Base-by-base conservation (phyloP, 2,329 filamentous ascomycete genomes). In the Beauveria rudraprayagi region DNA sequence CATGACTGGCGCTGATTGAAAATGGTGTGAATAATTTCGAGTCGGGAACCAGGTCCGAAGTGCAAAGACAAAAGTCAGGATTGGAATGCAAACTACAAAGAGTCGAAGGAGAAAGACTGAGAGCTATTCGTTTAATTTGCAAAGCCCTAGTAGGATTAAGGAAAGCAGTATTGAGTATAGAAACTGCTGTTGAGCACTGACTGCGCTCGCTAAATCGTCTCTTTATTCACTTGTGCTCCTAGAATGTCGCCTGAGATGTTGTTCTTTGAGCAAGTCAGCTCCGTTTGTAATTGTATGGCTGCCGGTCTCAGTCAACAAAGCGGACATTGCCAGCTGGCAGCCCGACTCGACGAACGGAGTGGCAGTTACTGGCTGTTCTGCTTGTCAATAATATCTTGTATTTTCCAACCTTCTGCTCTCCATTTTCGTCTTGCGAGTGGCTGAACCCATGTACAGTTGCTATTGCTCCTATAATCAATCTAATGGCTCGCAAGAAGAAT, bases 401-500 rank as follows among this genome's bases (percentile, higher is more conserved):
- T 11, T 16, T 5, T 37, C 34, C 34, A 16, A 16, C 34, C 34
- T 11, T 5, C 34, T 37, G 14, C 34, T 16, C 14, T 14, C 16
- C 11, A 37, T 16, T 3, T 16, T 16, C 11, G 34, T 16, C 34
- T 16, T 16, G 11, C 11, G 34, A 16, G 34, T 37, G 34, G 34
- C 34, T 37, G 11, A 16, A 6, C 14, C 14, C 5, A 37, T 37
- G 34, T 14, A 5, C 14, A 37, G 5, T 40, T 51, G 17, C 28
- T 44, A 1, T 34, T 26, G 16, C 22, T 46, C n/a, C 3, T 26
- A 22, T 2, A 5, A 17, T 14, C 4, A 2, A 34, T 8, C 8
- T 8, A 43, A 62, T 58, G 61, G 28, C 55, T 30, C 50, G 22
- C 22, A 60, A 58, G 50, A 56, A 53, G 17, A 47, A 54, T n/a